Evolutionary conservation across 192 early-diverging fungal genomes (phyloP), one percentile per base, ranked within the genome.

Genomic region (Chytriomyces confervae): DNA sequence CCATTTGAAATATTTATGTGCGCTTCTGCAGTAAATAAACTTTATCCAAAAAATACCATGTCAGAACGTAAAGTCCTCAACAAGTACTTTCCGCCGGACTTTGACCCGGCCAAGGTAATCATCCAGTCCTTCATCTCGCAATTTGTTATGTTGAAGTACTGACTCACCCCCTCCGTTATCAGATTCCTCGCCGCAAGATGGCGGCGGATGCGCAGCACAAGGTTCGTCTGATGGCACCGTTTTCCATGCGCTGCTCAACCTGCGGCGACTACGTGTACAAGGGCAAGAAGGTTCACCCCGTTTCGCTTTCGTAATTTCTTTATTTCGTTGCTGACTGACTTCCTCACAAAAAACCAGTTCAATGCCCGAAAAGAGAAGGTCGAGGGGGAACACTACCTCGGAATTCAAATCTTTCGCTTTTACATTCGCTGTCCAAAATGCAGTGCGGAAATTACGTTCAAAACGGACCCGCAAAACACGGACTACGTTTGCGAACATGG

Each of bases 201-300:
- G 88, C 91, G 51, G 94, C 93, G 77, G 91, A 92, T 88, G 87
- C 86, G 27, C 95, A 97, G 67, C 93, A 95, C 79, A 99, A 97
- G 76, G 98, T 99, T 23, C 96, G 98, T 27, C 90, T 99, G 24
- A 97, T 97, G 94, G 91, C 98, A 5, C 98, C 98, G 7, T 99
- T 97, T 79, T 97, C 98, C 2, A 99, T 99, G 98, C 93, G 93
- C 51, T 99, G 98, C 86, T 88, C 88, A 50, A 93, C 93, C 7
- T 98, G 98, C 72, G 96, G 96, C 9, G 95, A 99, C 75, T 99
- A 94, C 85, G 93, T 99, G 53, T 95, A 95, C 84, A 96, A 97
- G 82, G 94, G 95, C 43, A 99, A 96, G 77, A 99, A 99, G 74
- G 98, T 99, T 87, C 98, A 99, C 80, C 97, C 96, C 36, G 36